Percentiles rank a stretch among this genome's conserved stretches.
phyloP scores from a whole-genome alignment of 106 monocot genomes.

The Alisma plantagoaquatica region DNA sequence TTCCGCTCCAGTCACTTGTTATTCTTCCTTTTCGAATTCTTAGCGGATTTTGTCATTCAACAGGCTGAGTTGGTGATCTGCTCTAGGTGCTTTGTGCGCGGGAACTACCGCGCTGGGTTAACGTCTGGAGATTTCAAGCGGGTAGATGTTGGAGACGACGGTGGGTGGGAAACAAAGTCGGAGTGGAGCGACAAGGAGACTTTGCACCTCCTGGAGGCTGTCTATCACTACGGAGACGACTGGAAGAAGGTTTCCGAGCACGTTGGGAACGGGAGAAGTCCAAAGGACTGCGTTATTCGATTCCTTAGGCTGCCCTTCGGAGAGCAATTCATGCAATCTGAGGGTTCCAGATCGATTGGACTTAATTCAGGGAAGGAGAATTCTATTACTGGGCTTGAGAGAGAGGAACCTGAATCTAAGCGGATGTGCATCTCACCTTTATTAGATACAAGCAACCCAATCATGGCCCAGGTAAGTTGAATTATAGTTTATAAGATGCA shows the following conservation, averaged over 20 bases:
- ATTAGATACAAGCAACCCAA: conserved; percentile 92
- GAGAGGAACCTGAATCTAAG: conserved; percentile 20
- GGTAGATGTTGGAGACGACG: conserved; percentile 54
- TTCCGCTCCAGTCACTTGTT: no score
- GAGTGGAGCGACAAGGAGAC: conserved; percentile 99
- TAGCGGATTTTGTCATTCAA: no score
- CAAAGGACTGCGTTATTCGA: conserved; percentile 77
- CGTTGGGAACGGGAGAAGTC: conserved; percentile 64
- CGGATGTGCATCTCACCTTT: conserved; percentile 54
- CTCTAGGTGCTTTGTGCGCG: conserved; percentile 77
- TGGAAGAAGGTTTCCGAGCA: conserved; percentile 93
- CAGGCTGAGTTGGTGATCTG: conserved; percentile 58
- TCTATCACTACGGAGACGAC: conserved; percentile 81
- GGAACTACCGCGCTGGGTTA: conserved; percentile 74
- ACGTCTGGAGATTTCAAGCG: conserved; percentile 77
- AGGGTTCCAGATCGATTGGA: conserved; percentile 14
- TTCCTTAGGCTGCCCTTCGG: conserved; percentile 82
- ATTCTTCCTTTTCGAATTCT: no score
- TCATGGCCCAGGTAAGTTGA: conserved; percentile 84
- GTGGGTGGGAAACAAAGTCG: conserved; percentile 23
- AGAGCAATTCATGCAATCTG: conserved; percentile 63
- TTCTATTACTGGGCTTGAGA: conserved; percentile 9
- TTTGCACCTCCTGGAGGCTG: conserved; percentile 84
- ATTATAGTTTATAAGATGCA: neutral
- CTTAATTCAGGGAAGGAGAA: conserved; percentile 5